Evolutionary conservation across 139 green algal genomes (phyloP), one percentile per base, ranked within the genome.

Genomic region (Tetratostichococcus sp.): DNA sequence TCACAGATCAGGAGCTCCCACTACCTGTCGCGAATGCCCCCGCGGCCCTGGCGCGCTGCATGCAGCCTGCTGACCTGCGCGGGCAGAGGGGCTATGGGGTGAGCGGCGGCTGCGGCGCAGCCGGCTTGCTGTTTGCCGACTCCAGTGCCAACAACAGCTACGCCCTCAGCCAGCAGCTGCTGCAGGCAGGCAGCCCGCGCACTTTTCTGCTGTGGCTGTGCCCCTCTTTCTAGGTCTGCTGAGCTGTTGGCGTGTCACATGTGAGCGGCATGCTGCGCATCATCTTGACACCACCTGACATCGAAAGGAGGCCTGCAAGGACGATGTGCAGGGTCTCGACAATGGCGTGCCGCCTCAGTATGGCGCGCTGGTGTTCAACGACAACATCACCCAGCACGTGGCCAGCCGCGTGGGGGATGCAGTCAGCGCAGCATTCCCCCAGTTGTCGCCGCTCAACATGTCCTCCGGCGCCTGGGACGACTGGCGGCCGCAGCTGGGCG

Each of bases 321-420:
- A n/a, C n/a, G n/a, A n/a, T n/a, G n/a, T 62, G 22, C 50, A 62
- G 43, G 35, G 59, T 3, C 14, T 74, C 26, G 6, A 28, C 23
- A 30, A 30, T 1, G 43, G 58, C 23, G 26, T 57, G 26, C 30
- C 43, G 1, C 43, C 76, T 30, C 77, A 82, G 59, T 82, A 82
- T 65, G 77, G 31, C 1, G 77, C 77, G 2, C 19, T 76, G 23
- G 68, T 79, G 0, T 82, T 73, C 23, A 34, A 70, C 23, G 77
- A 82, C 69, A 69, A 68, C 32, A 70, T 65, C 43, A 68, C 73
- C 2, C 73, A 72, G 65, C 26, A 35, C 30, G 65, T 77, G 26
- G 16, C 57, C 16, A 26, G 19, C 73, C 25, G 30, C 73, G 26
- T 72, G 34, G 30, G 28, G 2, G 21, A 25, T 8, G 57, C 57